phyloP scores from a whole-genome alignment of 2,329 filamentous ascomycete species.

The Microcyclosporella mali region DNA sequence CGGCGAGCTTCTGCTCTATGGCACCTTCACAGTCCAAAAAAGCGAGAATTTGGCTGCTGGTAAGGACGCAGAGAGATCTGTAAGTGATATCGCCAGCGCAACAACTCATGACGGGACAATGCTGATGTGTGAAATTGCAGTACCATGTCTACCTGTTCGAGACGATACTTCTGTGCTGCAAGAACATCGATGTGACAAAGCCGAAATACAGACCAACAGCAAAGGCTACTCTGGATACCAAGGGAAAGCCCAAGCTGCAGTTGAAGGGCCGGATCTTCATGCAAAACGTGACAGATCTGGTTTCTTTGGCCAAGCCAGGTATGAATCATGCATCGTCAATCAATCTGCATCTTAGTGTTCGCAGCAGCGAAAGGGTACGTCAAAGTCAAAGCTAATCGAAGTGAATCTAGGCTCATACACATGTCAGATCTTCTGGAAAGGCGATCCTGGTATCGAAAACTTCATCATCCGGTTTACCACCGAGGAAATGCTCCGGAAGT shows the following conservation, averaged over 20 bases:
- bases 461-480: constrained; percentile 91
- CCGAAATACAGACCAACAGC: constrained; percentile 66
- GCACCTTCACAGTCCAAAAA: constrained; percentile 86
- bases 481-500: constrained; percentile 89
- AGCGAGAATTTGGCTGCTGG: constrained; percentile 40
- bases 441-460: constrained; percentile 89
- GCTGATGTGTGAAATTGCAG: constrained; percentile 40
- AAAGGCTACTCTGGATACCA: constrained; percentile 62
- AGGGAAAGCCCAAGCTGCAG: constrained; percentile 71
- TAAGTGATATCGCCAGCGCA: constrained; percentile 49
- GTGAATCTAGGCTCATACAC: constrained; percentile 69
- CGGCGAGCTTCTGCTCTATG: constrained; percentile 78
- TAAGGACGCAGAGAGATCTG: constrained; percentile 86
- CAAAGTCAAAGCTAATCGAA: constrained; percentile 17
- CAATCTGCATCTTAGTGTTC: constrained; percentile 11
- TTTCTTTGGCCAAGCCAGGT: constrained; percentile 83
- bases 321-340: constrained; percentile 32
- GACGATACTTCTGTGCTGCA: constrained; percentile 91
- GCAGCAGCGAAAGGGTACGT: constrained; percentile 26
- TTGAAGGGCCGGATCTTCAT: constrained; percentile 98
- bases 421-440: constrained; percentile 98
- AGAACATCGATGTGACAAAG: constrained; percentile 84
- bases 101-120: not conserved
- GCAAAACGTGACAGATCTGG: constrained; percentile 95
- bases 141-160: constrained; percentile 98